Evolutionary conservation across 148 eudicot genomes (phyloP).

Genomic region (Rhododendron williamsianum): DNA sequence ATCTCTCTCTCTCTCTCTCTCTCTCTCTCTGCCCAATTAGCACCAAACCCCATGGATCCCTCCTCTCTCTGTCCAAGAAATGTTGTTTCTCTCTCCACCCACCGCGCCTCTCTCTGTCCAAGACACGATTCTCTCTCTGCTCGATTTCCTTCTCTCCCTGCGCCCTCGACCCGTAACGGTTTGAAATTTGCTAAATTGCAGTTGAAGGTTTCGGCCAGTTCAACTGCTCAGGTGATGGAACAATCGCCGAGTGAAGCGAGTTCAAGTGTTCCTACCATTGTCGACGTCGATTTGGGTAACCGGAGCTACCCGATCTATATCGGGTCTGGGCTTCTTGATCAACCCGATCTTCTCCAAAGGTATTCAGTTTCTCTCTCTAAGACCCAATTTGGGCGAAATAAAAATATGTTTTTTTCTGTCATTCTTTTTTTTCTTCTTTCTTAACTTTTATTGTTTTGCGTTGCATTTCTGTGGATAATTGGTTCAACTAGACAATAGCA

Average conservation of each 20-base stretch:
- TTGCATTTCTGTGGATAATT: too few relatives aligned
- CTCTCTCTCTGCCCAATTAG: background rate
- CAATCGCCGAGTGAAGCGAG: constrained; percentile 18
- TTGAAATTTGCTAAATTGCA: background rate
- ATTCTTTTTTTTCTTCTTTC: background rate
- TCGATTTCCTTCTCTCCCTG: background rate
- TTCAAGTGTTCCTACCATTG: constrained; percentile 45
- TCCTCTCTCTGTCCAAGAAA: constrained; percentile 12
- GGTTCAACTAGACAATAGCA: too few relatives aligned
- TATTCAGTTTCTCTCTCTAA: constrained; percentile 8
- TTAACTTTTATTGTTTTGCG: background rate
- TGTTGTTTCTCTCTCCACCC: constrained; percentile 9
- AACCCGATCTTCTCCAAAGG: constrained; percentile 86
- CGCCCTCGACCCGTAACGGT: background rate
- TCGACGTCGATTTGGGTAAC: constrained; percentile 77
- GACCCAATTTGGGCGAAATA: background rate
- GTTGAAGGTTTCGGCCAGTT: constrained; percentile 35
- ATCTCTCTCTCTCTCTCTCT: background rate
- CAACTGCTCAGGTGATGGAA: constrained; percentile 43
- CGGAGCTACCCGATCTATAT: constrained; percentile 97
- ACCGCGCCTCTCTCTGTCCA: constrained; percentile 25
- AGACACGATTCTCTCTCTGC: background rate
- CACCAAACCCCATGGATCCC: constrained; percentile 16
- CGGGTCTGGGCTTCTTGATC: constrained; percentile 77
- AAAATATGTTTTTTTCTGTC: background rate